Evolutionary conservation across 306 rosid species (phyloP).

Genomic region (Dalbergia oliveri): DNA sequence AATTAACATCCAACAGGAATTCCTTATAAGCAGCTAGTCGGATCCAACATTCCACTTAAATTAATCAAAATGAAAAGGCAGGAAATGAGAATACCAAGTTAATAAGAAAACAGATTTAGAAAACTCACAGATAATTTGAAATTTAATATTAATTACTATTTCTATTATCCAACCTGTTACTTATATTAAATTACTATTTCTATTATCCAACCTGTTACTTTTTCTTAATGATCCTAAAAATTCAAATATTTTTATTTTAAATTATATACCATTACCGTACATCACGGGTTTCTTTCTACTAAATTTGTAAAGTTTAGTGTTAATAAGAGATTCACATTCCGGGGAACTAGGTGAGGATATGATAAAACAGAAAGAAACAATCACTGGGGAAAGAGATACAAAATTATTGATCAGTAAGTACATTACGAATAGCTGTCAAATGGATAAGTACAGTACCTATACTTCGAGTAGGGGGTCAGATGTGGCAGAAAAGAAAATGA

Average conservation of each 20-base stretch:
- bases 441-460: background rate
- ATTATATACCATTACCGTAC: no score
- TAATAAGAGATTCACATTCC: background rate
- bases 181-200: no score
- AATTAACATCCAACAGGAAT: background rate
- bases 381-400: background rate
- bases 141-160: no score
- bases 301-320: background rate
- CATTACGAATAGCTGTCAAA: no score
- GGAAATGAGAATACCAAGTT: no score
- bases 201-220: no score
- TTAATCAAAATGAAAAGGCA: no score
- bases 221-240: no score
- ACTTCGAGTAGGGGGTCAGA: background rate
- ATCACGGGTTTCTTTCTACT: no score
- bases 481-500: background rate
- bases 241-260: no score
- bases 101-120: background rate
- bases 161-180: no score
- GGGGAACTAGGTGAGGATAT: background rate
- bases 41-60: no score
- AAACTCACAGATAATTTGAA: background rate
- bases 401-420: background rate
- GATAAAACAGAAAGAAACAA: background rate
- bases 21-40: background rate